Evolutionary conservation across 108 stramenopile species (phyloP).

Genomic region (Craspedostauros australis): DNA sequence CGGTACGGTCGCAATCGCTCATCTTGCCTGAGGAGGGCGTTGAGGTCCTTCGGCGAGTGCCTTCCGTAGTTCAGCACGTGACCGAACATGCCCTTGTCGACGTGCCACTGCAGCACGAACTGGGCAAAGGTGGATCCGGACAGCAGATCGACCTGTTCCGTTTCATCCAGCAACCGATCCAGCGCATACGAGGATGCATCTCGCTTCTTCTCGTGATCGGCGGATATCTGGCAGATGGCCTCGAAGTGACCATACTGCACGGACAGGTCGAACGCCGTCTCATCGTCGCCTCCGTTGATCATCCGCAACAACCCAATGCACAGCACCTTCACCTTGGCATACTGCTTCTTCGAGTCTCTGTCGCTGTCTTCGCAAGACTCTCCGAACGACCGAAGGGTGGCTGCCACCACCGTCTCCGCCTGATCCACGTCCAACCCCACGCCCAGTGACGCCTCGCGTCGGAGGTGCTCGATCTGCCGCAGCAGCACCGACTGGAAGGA

Average conservation of each 20-base stretch:
- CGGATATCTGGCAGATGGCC: slow-evolving; percentile 31
- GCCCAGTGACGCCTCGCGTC: too few species aligned
- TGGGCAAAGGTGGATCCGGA: slow-evolving; percentile 25
- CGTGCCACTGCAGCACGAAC: slow-evolving; percentile 36
- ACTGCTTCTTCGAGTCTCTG: background rate
- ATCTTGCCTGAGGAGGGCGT: slow-evolving; percentile 17
- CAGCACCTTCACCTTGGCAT: slow-evolving; percentile 12
- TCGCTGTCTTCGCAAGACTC: slow-evolving; percentile 4
- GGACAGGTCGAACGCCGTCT: slow-evolving; percentile 29
- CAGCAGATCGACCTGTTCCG: slow-evolving; percentile 5
- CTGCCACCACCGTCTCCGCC: slow-evolving; percentile 15
- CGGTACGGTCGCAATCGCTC: slow-evolving; percentile 24
- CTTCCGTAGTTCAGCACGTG: slow-evolving; percentile 37
- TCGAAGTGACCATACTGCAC: slow-evolving; percentile 26
- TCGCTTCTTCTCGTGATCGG: slow-evolving; percentile 26
- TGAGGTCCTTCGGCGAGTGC: slow-evolving; percentile 20
- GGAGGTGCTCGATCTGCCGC: slow-evolving; percentile 19
- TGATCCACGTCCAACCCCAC: too few species aligned
- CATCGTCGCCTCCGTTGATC: slow-evolving; percentile 8
- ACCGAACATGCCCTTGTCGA: slow-evolving; percentile 31
- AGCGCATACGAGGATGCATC: slow-evolving; percentile 17
- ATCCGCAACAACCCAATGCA: slow-evolving; percentile 20
- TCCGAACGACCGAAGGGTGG: slow-evolving; percentile 16
- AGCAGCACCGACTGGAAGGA: slow-evolving; percentile 20
- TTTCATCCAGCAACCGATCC: slow-evolving; percentile 24